These are phyloP conservation scores for Xerocomus spinulosus DNA, from an alignment of 768 basidiomycete genomes.

Conservation along the genomic window DNA sequence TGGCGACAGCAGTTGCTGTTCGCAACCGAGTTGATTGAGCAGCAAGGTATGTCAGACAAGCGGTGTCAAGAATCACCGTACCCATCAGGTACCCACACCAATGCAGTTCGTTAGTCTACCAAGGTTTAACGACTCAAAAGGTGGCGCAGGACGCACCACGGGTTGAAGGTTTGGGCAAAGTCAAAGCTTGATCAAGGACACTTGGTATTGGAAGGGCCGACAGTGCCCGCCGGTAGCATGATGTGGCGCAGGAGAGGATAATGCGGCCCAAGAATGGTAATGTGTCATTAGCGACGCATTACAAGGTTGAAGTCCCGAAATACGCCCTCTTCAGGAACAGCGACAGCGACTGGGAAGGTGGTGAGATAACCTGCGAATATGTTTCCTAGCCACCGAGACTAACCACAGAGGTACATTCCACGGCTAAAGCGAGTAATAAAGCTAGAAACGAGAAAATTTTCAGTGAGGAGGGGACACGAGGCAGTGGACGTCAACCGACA, in stretches of 20 bases:
- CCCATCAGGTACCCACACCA: constrained; percentile 1
- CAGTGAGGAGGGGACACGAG: constrained; percentile 5
- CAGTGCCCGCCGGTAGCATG: background rate
- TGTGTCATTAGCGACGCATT: constrained; percentile 7
- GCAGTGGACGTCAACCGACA: constrained; percentile 20
- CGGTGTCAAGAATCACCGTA: constrained; percentile 7
- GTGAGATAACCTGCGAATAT: background rate
- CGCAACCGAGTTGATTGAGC: background rate
- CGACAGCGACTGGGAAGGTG: background rate
- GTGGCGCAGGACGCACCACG: background rate
- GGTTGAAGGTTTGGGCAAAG: too few species aligned
- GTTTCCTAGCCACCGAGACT: background rate
- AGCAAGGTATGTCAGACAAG: constrained; percentile 8
- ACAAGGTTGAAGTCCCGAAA: constrained; percentile 22
- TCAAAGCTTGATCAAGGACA: constrained; percentile 8
- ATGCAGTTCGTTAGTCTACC: background rate
- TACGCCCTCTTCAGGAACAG: constrained; percentile 9
- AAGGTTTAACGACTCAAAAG: background rate
- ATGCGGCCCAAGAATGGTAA: constrained; percentile 15
- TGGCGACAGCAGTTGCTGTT: background rate
- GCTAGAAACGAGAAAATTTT: constrained; percentile 7
- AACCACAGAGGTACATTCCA: background rate
- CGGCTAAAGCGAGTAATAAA: background rate
- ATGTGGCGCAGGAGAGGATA: constrained; percentile 8
- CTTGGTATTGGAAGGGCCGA: background rate